Conservation (phyloP, 2,329 filamentous ascomycete genomes). For the Cladophialophora psammophila region DNA sequence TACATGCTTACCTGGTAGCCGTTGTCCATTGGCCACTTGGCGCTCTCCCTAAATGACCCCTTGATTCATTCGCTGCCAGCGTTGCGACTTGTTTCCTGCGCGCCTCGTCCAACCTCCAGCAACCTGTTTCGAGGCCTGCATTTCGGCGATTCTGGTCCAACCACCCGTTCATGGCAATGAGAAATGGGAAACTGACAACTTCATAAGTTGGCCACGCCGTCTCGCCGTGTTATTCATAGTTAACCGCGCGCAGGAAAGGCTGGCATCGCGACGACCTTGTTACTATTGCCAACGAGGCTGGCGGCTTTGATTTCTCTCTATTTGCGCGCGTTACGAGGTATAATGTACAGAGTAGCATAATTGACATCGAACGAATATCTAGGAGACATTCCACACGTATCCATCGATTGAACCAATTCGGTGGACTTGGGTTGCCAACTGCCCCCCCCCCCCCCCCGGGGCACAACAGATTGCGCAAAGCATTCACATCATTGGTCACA, state of each 20-base stretch:
- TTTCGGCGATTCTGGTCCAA: slow-evolving; percentile 11
- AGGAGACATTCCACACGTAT: neutral
- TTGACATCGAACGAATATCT: neutral
- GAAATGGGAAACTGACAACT: neutral
- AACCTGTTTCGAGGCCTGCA: slow-evolving; percentile 2
- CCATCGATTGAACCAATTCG: neutral
- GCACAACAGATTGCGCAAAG: slow-evolving; percentile 1
- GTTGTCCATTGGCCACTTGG: slow-evolving; percentile 6
- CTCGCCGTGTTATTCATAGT: slow-evolving; percentile 14
- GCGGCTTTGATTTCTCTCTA: neutral
- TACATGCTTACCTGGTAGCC: no score
- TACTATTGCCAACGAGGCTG: slow-evolving; percentile 24
- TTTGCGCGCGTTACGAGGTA: slow-evolving; percentile 11
- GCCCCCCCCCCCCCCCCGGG: neutral
- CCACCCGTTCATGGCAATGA: slow-evolving; percentile 7
- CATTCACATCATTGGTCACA: slow-evolving; percentile 5
- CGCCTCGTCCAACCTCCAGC: neutral
- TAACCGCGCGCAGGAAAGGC: slow-evolving; percentile 14
- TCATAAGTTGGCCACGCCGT: slow-evolving; percentile 1
- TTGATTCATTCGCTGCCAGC: slow-evolving; percentile 16
- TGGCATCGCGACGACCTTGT: neutral
- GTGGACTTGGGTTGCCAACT: neutral
- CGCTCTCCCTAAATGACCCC: neutral
- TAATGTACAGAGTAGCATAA: neutral
- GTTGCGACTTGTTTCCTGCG: neutral